Evolutionary conservation across 768 basidiomycete species (phyloP), one percentile per base, ranked within the genome.

Genomic region (Kwoniella botswanensis): DNA sequence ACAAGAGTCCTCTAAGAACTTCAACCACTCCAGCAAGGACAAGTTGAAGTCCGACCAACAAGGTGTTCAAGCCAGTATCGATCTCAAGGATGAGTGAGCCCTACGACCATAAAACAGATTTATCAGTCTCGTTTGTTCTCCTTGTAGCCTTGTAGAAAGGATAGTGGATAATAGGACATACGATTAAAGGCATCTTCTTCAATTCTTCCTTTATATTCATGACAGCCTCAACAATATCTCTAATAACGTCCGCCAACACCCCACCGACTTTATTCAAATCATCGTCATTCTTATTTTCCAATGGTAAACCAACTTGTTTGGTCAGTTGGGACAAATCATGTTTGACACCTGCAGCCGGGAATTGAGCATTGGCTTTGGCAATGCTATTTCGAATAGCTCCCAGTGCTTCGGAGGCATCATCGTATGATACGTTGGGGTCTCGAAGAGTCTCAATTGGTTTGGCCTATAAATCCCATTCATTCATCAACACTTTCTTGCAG

Each of bases 41-140:
- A 22, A 74, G 35, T 44, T 71, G 65, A 50, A 74, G 71, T 26
- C 61, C 70, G 52, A 71, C 52, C 46, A 74, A 61, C 12, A 74
- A 52, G n/a, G 73, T 71, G 29, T 64, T 69, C 46, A 75, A 67
- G 24, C 67, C 67, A 21, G 50, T 52, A 52, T 69, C 68, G 59
- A 75, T 65, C 12, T 57, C 46, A 15, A 65, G 59, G 64, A 75
- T 67, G 35, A 75, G 59, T 17, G 67, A 60, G n/a, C 71, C 68
- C 74, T 75, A 63, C 35, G 18, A 35, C 26, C 26, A 11, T 24
- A 59, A 59, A 24, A 15, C 15, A 21, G 3, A 54, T 29, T 29
- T 9, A 56, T 13, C 46, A 18, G 18, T 50, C 13, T 50, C 18
- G 10, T 50, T 18, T 50, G 35, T 50, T 50, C 12, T 50, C 46